A percentile compares a stretch with the other conserved stretches of the same genome.
These are phyloP conservation scores for Colletotrichum sp. DNA, from an alignment of 2,329 filamentous ascomycete genomes.

Conservation along the genomic window DNA sequence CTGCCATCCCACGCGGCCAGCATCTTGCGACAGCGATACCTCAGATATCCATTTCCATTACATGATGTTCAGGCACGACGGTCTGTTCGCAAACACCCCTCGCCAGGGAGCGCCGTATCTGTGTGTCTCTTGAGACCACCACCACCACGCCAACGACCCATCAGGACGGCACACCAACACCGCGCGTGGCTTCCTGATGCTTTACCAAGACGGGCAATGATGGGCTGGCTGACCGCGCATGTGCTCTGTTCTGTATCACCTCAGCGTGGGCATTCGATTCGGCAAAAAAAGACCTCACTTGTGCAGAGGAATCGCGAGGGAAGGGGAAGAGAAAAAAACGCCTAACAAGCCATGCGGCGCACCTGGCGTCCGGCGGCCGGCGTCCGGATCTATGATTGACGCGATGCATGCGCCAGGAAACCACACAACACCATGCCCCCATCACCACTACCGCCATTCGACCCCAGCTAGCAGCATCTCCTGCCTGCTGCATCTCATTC, in stretches of 20 bases:
- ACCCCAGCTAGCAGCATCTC: background rate
- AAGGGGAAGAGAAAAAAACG: background rate
- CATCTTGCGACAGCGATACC: background rate
- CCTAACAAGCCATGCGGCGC: background rate
- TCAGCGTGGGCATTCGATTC: background rate
- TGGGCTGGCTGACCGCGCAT: conserved; percentile 4
- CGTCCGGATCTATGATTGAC: background rate
- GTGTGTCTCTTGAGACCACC: background rate
- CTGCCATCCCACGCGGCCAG: background rate
- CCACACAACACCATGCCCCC: background rate
- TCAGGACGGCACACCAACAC: background rate
- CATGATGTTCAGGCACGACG: background rate
- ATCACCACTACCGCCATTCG: background rate
- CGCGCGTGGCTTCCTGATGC: background rate
- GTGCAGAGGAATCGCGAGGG: background rate
- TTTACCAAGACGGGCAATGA: background rate
- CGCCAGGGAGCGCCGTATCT: background rate
- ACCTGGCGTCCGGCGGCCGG: background rate
- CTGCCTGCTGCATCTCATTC: background rate
- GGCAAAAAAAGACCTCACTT: background rate
- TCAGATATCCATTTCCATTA: background rate
- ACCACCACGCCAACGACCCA: background rate
- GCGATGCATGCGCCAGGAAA: background rate
- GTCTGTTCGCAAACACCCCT: background rate
- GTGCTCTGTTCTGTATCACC: background rate